Percentiles rank a stretch among this genome's conserved stretches.
phyloP scores from a whole-genome alignment of 208 protist genomes.

The Trypanosomatidae sp. region DNA sequence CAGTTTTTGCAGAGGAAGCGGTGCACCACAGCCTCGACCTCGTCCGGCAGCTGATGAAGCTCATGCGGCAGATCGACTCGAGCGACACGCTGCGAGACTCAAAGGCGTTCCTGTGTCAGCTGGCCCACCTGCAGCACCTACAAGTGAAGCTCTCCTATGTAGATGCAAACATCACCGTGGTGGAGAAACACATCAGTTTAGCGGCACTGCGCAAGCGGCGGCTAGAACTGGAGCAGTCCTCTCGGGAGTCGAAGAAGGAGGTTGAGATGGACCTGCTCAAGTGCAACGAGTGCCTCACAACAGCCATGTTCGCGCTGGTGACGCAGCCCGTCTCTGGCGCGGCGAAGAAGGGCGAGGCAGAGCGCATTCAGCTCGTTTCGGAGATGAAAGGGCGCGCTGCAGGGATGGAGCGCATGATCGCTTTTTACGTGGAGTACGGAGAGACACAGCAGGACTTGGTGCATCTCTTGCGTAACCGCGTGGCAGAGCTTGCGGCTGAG shows the following conservation, averaged over 20 bases:
- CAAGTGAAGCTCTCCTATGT: slow-evolving; percentile 70
- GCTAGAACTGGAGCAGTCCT: slow-evolving; percentile 79
- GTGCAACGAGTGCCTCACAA: slow-evolving; percentile 58
- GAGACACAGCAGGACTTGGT: slow-evolving; percentile 33
- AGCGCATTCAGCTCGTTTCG: slow-evolving; percentile 26
- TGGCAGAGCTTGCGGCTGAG: slow-evolving; percentile 32
- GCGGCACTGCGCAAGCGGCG: slow-evolving; percentile 56
- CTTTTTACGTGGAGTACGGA: slow-evolving; percentile 26
- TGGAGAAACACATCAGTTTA: slow-evolving; percentile 75
- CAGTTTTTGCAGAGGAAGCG: slow-evolving; percentile 87
- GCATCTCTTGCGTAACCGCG: slow-evolving; percentile 25
- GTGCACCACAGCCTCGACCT: slow-evolving; percentile 62
- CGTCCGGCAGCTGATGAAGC: slow-evolving; percentile 54
- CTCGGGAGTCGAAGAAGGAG: slow-evolving; percentile 81
- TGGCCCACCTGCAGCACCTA: slow-evolving; percentile 78
- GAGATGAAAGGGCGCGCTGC: slow-evolving; percentile 33
- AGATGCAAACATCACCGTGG: slow-evolving; percentile 82
- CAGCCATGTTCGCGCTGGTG: slow-evolving; percentile 48
- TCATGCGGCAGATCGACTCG: slow-evolving; percentile 45
- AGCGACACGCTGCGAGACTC: slow-evolving; percentile 32
- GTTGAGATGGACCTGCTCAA: slow-evolving; percentile 71
- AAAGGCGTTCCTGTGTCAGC: slow-evolving; percentile 65
- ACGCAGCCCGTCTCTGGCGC: slow-evolving; percentile 54
- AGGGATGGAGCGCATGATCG: slow-evolving; percentile 26
- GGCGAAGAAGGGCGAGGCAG: slow-evolving; percentile 36